Base-by-base conservation (phyloP, 805 yeast species). In the Wickerhamomyces canadensis region DNA sequence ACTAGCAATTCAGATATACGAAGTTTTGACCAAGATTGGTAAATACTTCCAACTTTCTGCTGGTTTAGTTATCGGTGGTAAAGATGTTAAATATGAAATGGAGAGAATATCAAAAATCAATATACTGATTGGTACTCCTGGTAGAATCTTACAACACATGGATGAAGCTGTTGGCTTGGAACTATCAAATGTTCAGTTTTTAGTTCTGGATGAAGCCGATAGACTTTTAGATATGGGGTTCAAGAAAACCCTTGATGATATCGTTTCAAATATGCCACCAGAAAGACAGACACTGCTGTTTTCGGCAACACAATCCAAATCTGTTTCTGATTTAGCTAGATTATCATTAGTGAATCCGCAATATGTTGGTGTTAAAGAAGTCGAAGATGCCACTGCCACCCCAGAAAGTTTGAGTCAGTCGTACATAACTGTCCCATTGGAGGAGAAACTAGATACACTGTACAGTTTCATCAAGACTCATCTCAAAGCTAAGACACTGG, bases 261-360 rank as follows among this genome's bases (percentile, higher is more conserved):
- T 91, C 23, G 65, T 91, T 22, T 68, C 77, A 27, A 61, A 72
- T 37, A 65, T 93, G 22, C 98, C 98, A 2, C 79, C 84, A 47
- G 96, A 89, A 61, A 77, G 96, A 56, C 75, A 98, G 52, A 88
- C 95, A 0, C 95, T 97, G 1, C 65, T 91, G 19, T 91, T 91
- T 55, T 87, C 96, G 1, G 98, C 98, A 2, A 93, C 99, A 0
- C 78, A 93, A 32, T 78, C 88, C 10, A 79, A 86, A 42, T 91
- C 96, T 0, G 91, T 95, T 8, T 67, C 75, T n/a, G 78, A 78
- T 35, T 72, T 93, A 21, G 88, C 89, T 54, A 78, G 84, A 44
- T 78, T 94, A 1, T 97, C 98, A 14, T 74, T 93, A 74, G 73
- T 95, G 26, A 91, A 91, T 55, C 98, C 98, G 0, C 95, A 89